phyloP scores from a whole-genome alignment of 148 eudicot species.

The Pouteria glomerata region DNA sequence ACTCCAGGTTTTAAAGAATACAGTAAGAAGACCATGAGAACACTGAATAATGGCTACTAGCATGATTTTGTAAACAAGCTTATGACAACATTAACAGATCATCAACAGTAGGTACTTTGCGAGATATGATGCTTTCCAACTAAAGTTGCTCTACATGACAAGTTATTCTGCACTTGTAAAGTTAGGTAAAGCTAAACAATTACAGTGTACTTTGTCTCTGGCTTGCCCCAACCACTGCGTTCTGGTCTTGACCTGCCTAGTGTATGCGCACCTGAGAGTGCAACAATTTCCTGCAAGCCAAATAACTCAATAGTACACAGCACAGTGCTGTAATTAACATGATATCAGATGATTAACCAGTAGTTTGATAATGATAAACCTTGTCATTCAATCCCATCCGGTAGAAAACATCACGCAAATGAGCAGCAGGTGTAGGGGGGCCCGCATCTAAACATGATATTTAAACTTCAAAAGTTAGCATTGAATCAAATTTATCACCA shows the following conservation, averaged over 20 bases:
- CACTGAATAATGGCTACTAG: not conserved
- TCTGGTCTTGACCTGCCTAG: conserved; percentile 97
- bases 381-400: conserved; percentile 92
- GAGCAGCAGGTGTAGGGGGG: conserved; percentile 92
- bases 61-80: not conserved
- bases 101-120: not conserved
- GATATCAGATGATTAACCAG: not conserved
- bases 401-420: conserved; percentile 88
- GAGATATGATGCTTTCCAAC: not conserved
- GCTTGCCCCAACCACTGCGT: conserved; percentile 99
- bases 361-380: conserved; percentile 35
- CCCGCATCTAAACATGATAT: conserved; percentile 68
- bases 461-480: conserved; percentile 4
- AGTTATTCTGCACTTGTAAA: not conserved
- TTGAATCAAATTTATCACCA: not conserved
- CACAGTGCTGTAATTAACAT: conserved; percentile 8
- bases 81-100: not conserved
- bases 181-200: not conserved
- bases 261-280: conserved; percentile 95
- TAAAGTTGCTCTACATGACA: not conserved
- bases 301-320: conserved; percentile 18
- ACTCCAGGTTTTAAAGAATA: not conserved
- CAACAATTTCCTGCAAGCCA: conserved; percentile 80
- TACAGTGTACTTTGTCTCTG: conserved; percentile 96
- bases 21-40: not conserved